phyloP scores from a whole-genome alignment of 768 basidiomycete genomes.

The Leccinum rimulosum region DNA sequence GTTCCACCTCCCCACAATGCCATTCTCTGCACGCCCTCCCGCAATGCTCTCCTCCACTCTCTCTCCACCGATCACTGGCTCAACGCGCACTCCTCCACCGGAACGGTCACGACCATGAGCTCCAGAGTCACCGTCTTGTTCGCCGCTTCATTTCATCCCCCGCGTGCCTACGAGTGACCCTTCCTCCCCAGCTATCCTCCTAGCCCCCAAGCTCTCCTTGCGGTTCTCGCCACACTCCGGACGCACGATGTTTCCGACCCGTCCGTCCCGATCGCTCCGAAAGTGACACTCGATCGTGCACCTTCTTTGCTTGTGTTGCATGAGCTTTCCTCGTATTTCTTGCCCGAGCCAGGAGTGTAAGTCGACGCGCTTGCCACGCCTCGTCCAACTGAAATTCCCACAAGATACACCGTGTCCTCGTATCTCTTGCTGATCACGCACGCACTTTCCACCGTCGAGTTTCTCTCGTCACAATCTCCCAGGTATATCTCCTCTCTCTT shows the following conservation, averaged over 20 bases:
- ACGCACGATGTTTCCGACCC: constrained; percentile 23
- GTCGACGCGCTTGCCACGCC: constrained; percentile 2
- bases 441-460: constrained; percentile 41
- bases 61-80: constrained; percentile 52
- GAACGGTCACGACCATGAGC: constrained; percentile 35
- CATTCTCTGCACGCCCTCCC: constrained; percentile 55
- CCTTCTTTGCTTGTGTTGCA: constrained; percentile 59
- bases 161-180: constrained; percentile 8
- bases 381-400: constrained; percentile 2
- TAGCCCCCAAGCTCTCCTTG: constrained; percentile 52
- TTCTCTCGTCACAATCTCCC: constrained; percentile 29
- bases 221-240: constrained; percentile 50
- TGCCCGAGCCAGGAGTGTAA: constrained; percentile 25
- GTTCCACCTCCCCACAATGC: constrained; percentile 32
- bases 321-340: constrained; percentile 59
- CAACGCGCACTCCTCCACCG: constrained; percentile 36
- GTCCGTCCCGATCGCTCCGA: constrained; percentile 24
- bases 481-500: constrained; percentile 18
- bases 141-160: constrained; percentile 24
- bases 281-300: constrained; percentile 35
- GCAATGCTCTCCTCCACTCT: constrained; percentile 38
- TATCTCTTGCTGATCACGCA: constrained; percentile 51
- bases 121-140: constrained; percentile 56
- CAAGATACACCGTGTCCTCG: constrained; percentile 42
- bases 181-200: constrained; percentile 55